A percentile compares a stretch with the other conserved stretches of the same genome.
These are phyloP conservation scores for Nectriaceae sp. DNA, from an alignment of 2,329 filamentous ascomycete genomes.

Conservation along the genomic window DNA sequence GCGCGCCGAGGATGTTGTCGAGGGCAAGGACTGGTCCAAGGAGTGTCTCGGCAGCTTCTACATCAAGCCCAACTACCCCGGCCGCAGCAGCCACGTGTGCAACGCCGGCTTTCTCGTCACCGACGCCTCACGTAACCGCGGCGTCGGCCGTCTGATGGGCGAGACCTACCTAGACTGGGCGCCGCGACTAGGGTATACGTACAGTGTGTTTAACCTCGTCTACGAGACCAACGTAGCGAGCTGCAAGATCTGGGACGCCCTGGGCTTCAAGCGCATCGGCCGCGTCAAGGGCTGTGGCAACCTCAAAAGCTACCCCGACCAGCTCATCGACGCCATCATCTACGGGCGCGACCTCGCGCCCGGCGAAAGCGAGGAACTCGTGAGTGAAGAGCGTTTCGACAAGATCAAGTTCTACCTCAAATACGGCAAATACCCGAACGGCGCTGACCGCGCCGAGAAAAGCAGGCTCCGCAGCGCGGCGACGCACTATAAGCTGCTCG, in stretches of 20 bases:
- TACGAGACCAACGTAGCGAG: conserved; percentile 93
- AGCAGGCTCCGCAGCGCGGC: conserved; percentile 89
- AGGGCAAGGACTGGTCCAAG: conserved; percentile 73
- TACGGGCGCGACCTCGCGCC: conserved; percentile 67
- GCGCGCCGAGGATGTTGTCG: conserved; percentile 57
- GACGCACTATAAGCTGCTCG: conserved; percentile 87
- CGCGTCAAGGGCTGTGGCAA: conserved; percentile 73
- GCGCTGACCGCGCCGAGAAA: conserved; percentile 94
- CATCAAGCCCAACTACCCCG: conserved; percentile 92
- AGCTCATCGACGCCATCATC: conserved; percentile 74
- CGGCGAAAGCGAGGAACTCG: conserved; percentile 73
- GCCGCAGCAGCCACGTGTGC: conserved; percentile 86
- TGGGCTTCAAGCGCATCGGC: conserved; percentile 91
- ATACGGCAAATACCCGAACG: conserved; percentile 88
- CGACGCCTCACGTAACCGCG: conserved; percentile 70
- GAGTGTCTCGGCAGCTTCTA: conserved; percentile 89
- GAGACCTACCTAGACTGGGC: conserved; percentile 79
- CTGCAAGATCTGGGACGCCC: conserved; percentile 86
- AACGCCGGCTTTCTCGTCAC: conserved; percentile 81
- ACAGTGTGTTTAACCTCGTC: conserved; percentile 91
- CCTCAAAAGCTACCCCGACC: conserved; percentile 67
- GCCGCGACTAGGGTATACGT: conserved; percentile 80
- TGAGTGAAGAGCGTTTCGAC: conserved; percentile 95
- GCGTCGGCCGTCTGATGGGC: conserved; percentile 75
- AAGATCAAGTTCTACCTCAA: conserved; percentile 98